Conservation (phyloP, 2,329 filamentous ascomycete genomes). For the Trichoderma polysporum region DNA sequence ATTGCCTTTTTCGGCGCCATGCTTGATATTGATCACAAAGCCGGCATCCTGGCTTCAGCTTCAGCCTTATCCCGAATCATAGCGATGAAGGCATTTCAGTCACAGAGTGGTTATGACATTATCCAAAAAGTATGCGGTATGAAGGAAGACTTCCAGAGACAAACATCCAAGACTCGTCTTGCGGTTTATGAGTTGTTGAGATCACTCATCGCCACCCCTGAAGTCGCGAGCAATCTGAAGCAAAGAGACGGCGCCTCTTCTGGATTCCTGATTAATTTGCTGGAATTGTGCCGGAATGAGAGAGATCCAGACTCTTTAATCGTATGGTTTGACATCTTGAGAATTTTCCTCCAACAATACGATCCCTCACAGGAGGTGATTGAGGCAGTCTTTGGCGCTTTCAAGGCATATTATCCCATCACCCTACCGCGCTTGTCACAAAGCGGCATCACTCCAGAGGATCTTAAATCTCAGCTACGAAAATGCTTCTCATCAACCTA, state of each 20-base stretch:
- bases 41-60: conserved; percentile 55
- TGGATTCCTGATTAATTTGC: conserved; percentile 49
- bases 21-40: conserved; percentile 59
- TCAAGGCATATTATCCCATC: conserved; percentile 62
- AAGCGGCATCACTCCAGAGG: conserved; percentile 54
- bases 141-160: conserved; percentile 57
- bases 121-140: conserved; percentile 50
- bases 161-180: conserved; percentile 51
- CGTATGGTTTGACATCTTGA: conserved; percentile 55
- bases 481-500: conserved; percentile 54
- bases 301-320: conserved; percentile 58
- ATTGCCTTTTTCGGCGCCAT: conserved; percentile 58
- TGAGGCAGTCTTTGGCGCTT: conserved; percentile 53
- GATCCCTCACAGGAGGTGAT: conserved; percentile 45
- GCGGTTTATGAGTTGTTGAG: conserved; percentile 52
- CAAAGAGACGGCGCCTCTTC: conserved; percentile 44
- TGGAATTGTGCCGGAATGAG: conserved; percentile 54
- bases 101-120: conserved; percentile 48
- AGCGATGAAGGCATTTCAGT: conserved; percentile 52
- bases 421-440: conserved; percentile 52
- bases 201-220: conserved; percentile 43
- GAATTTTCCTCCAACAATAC: conserved; percentile 46
- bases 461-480: conserved; percentile 54
- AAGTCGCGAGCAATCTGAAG: conserved; percentile 45
- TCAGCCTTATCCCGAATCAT: conserved; percentile 52